Percentiles rank a stretch among this genome's conserved stretches.
Conservation (phyloP, 1,284 basidiomycete genomes). For the Cutaneotrichosporon cavernicola region DNA sequence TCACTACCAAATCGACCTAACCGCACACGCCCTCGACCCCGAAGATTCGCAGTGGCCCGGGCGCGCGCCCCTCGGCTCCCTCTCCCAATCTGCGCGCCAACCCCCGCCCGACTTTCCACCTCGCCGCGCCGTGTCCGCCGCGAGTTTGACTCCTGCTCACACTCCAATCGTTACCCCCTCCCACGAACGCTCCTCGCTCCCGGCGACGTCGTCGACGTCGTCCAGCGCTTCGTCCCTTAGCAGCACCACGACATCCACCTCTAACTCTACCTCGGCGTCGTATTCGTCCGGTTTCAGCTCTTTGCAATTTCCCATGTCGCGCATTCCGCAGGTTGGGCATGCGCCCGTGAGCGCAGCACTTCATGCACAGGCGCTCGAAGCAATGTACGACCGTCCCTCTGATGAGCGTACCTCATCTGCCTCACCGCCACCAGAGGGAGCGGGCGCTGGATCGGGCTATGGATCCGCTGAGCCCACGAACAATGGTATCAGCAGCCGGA, state of each 20-base stretch:
- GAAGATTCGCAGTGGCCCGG: background rate
- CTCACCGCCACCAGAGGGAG: background rate
- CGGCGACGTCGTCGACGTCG: slow-evolving; percentile 7
- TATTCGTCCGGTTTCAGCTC: slow-evolving; percentile 2
- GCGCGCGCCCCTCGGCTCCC: slow-evolving; percentile 6
- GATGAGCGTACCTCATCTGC: background rate
- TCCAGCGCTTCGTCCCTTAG: background rate
- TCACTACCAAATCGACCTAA: background rate
- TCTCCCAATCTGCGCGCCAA: slow-evolving; percentile 6
- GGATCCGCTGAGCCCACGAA: background rate
- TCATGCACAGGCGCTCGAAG: slow-evolving; percentile 7
- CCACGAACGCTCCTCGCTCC: background rate
- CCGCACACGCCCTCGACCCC: slow-evolving; percentile 1
- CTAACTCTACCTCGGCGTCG: background rate
- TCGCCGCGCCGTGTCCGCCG: background rate
- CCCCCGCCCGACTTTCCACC: background rate
- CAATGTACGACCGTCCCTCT: slow-evolving; percentile 2
- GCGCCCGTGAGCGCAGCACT: slow-evolving; percentile 5
- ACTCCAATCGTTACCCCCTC: slow-evolving; percentile 8
- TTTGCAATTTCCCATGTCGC: background rate
- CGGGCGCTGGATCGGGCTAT: background rate
- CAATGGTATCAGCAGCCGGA: slow-evolving; percentile 3
- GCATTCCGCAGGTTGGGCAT: slow-evolving; percentile 7
- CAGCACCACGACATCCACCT: background rate
- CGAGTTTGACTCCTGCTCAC: slow-evolving; percentile 8